Percentiles rank a stretch among this genome's conserved stretches.
Conservation (phyloP, 23 red algal species). For the Gracilaria caudata region DNA sequence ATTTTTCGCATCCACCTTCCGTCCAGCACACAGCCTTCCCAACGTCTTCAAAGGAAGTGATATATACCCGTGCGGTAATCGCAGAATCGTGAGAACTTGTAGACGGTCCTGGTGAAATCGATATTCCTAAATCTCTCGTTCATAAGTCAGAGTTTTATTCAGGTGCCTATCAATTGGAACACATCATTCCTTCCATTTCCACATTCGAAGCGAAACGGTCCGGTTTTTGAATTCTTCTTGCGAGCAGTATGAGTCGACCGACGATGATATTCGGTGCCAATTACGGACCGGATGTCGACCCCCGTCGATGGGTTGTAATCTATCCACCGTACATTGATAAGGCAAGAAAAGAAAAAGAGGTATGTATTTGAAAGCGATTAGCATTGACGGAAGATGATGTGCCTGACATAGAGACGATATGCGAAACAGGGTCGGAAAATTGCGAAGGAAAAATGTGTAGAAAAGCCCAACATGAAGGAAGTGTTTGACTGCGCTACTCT, state of each 20-base stretch:
- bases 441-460: conserved; percentile 61
- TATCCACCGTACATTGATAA: conserved; percentile 71
- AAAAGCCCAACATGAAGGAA: conserved; percentile 64
- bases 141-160: background rate
- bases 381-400: background rate
- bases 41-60: background rate
- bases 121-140: background rate
- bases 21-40: background rate
- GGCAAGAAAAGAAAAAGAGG: conserved; percentile 60
- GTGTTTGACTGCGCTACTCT: conserved; percentile 67
- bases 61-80: background rate
- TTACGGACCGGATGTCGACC: conserved; percentile 60
- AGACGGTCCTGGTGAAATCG: background rate
- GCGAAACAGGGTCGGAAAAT: conserved; percentile 54
- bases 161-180: too few species aligned
- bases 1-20: background rate
- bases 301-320: conserved; percentile 63
- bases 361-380: background rate
- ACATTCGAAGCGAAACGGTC: background rate
- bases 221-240: background rate
- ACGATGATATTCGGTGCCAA: conserved; percentile 45
- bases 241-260: conserved; percentile 6
- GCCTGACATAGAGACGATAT: background rate
- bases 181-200: background rate
- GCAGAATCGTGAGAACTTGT: background rate